Base-by-base conservation (phyloP, 2,329 filamentous ascomycete species). In the Alternaria sp. region DNA sequence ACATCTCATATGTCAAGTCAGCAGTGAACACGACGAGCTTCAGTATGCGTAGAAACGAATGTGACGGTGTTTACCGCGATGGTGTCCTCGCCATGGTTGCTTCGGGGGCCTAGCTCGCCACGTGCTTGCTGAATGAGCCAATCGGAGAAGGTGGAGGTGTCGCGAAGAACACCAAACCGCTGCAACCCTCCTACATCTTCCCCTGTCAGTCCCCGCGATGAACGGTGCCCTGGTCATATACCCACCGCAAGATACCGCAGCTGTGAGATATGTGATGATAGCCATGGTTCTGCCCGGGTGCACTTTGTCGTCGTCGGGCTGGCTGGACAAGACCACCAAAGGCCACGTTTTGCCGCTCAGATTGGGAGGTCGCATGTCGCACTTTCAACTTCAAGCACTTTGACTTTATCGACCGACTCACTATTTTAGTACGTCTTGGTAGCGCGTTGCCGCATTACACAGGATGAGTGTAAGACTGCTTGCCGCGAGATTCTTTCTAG, bases 401-500 rank as follows among this genome's bases (percentile, higher is more conserved):
- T 15, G 15, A 37, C 33, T 37, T 0, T 15, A 37, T 37, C 7
- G 15, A 37, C 33, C 1, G 7, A 37, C 33, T 37, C 33, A 8
- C 33, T 2, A 37, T n/a, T 37, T 37, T 8, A 1, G 33, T 37
- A 8, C 15, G n/a, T 37, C 4, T 37, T 37, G 7, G 4, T 9
- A 37, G 33, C 33, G 33, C 7, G n/a, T 37, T 9, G 0, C 1
- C 33, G 33, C 33, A 9, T n/a, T 37, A 9, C 2, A n/a, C 0
- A 3, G 0, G 14, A n/a, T n/a, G 33, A 9, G 7, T 37, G 2
- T 37, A 5, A 9, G 33, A n/a, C 15, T 37, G 7, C 33, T 9
- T 37, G 8, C 15, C 9, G 33, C 33, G 7, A 37, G 33, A n/a
- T 1, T 0, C 15, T 37, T 0, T 0, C 14, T 2, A 37, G 1